A percentile compares a stretch with the other conserved stretches of the same genome.
Evolutionary conservation across 352 stramenopile species (phyloP).

Genomic region (Saprolegnia diclina): DNA sequence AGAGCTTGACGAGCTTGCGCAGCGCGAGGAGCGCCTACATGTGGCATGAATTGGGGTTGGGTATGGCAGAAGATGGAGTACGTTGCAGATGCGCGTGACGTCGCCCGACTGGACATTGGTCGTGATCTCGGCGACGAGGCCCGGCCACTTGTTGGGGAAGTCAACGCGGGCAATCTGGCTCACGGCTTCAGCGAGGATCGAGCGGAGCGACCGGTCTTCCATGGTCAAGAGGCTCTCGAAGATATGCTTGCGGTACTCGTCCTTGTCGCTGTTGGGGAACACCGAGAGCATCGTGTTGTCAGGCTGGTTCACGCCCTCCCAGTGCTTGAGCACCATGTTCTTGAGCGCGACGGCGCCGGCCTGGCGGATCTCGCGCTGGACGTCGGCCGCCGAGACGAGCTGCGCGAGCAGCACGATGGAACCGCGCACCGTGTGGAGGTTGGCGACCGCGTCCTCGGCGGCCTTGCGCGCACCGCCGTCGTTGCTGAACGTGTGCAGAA

Average conservation of each 20-base stretch:
- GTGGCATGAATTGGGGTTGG: background rate
- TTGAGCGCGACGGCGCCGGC: conserved; percentile 93
- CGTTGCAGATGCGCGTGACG: conserved; percentile 76
- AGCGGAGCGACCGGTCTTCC: conserved; percentile 84
- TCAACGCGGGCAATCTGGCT: conserved; percentile 93
- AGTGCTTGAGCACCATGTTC: conserved; percentile 94
- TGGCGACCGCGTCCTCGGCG: conserved; percentile 64
- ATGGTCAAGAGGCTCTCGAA: conserved; percentile 81
- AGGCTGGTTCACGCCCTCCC: conserved; percentile 75
- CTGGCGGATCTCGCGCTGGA: conserved; percentile 84
- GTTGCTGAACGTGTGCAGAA: conserved; percentile 81
- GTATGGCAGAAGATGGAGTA: conserved; percentile 18
- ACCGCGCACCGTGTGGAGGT: conserved; percentile 68
- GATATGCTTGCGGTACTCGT: conserved; percentile 57
- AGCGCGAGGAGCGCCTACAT: conserved; percentile 89
- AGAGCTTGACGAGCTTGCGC: conserved; percentile 96
- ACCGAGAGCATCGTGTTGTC: conserved; percentile 65
- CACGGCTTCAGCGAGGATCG: conserved; percentile 92
- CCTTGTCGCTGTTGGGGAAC: conserved; percentile 62
- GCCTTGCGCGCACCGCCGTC: conserved; percentile 65
- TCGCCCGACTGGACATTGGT: conserved; percentile 88
- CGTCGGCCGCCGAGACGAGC: conserved; percentile 62
- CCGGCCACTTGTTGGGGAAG: conserved; percentile 92
- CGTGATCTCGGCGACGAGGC: conserved; percentile 83
- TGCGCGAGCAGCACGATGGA: conserved; percentile 75